phyloP scores from a whole-genome alignment of 768 basidiomycete genomes.

The Leccinum truebloodii region DNA sequence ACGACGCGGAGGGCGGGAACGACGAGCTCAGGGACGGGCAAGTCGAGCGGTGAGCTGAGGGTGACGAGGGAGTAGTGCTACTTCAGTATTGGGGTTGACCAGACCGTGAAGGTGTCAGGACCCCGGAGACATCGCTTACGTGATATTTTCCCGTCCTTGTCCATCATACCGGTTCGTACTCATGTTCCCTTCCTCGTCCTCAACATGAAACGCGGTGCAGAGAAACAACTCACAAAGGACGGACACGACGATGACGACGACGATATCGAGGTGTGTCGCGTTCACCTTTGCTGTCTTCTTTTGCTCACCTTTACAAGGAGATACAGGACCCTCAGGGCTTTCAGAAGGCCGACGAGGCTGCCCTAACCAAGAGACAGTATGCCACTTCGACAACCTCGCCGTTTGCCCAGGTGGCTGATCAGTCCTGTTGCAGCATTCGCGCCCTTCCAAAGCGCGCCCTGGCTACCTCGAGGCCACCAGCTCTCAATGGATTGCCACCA shows the following conservation, averaged over 20 bases:
- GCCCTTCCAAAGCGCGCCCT: conserved; percentile 57
- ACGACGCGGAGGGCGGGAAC: conserved; percentile 11
- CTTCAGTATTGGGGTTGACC: too few relatives aligned
- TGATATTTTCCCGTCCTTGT: conserved; percentile 21
- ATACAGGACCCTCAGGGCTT: conserved; percentile 45
- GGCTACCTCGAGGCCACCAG: conserved; percentile 21
- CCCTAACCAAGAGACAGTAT: conserved; percentile 58
- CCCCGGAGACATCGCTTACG: conserved; percentile 23
- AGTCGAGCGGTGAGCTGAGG: background rate
- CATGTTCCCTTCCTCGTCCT: conserved; percentile 2
- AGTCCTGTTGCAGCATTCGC: conserved; percentile 51
- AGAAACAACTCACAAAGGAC: conserved; percentile 67
- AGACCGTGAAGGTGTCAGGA: conserved; percentile 1
- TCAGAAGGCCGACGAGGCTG: conserved; percentile 58
- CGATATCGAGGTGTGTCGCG: conserved; percentile 31
- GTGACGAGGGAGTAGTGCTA: background rate
- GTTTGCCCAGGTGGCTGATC: conserved; percentile 7
- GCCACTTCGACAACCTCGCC: conserved; percentile 26
- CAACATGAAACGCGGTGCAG: conserved; percentile 75
- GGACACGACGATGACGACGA: conserved; percentile 39
- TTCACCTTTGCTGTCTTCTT: background rate
- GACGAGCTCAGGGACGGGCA: conserved; percentile 1
- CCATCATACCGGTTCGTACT: background rate
- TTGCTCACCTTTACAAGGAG: conserved; percentile 38
- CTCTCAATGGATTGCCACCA: conserved; percentile 29